phyloP scores from a whole-genome alignment of 768 basidiomycete species.

The Leccinum rimulosum region DNA sequence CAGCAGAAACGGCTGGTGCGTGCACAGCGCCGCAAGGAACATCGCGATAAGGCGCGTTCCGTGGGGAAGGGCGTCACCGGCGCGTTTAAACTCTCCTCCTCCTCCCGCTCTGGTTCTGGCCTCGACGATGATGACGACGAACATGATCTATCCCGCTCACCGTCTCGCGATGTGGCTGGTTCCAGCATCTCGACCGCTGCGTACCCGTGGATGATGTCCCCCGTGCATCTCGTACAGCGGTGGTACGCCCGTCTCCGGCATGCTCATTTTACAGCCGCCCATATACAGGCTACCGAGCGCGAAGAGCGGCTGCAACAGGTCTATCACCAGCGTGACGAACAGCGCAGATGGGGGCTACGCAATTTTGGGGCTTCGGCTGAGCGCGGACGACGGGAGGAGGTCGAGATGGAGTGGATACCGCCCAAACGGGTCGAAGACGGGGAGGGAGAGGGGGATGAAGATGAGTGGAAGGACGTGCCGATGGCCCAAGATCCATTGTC shows the following conservation, averaged over 20 bases:
- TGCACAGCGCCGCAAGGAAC: constrained; percentile 46
- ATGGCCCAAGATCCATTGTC: neutral
- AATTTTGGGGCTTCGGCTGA: constrained; percentile 49
- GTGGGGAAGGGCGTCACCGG: constrained; percentile 60
- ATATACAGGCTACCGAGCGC: constrained; percentile 67
- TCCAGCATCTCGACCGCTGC: neutral
- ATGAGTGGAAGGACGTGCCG: constrained; percentile 21
- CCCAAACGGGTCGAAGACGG: neutral
- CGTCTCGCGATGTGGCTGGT: constrained; percentile 9
- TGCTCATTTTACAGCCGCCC: constrained; percentile 70
- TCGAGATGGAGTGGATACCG: constrained; percentile 3
- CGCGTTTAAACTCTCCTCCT: constrained; percentile 37
- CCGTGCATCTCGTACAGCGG: constrained; percentile 39
- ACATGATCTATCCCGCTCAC: neutral
- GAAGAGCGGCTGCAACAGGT: constrained; percentile 64
- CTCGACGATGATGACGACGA: neutral
- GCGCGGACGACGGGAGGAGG: constrained; percentile 30
- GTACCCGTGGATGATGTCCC: constrained; percentile 2
- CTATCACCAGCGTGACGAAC: constrained; percentile 39
- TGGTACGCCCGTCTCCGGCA: constrained; percentile 63
- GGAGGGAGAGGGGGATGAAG: constrained; percentile 22
- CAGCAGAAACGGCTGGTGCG: constrained; percentile 46
- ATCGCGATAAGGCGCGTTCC: constrained; percentile 50
- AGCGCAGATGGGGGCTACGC: constrained; percentile 69
- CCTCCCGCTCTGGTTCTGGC: neutral